A percentile compares a stretch with the other conserved stretches of the same genome.
phyloP scores from a whole-genome alignment of 352 stramenopile genomes.

The Halophytophthora batemanensis region DNA sequence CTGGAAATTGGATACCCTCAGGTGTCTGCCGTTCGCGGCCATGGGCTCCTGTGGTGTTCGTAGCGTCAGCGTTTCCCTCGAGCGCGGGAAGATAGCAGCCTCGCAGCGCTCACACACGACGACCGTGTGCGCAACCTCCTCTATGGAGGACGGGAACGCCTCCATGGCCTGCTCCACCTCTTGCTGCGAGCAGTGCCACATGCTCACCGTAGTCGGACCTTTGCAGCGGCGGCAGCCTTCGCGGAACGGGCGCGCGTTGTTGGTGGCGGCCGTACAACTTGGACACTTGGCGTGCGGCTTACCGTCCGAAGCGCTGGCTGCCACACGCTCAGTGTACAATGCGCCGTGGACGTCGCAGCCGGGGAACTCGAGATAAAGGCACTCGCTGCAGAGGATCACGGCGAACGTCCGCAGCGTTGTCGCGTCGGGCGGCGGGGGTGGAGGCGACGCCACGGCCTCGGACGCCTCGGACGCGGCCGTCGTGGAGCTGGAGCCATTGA shows the following conservation, averaged over 20 bases:
- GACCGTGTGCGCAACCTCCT: conserved; percentile 76
- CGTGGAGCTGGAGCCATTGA: background rate
- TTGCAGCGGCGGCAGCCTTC: conserved; percentile 85
- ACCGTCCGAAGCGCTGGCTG: conserved; percentile 9
- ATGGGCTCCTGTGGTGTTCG: conserved; percentile 52
- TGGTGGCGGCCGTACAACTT: conserved; percentile 73
- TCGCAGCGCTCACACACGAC: conserved; percentile 70
- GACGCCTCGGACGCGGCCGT: background rate
- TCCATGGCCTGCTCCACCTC: conserved; percentile 70
- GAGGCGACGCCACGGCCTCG: background rate
- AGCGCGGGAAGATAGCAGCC: conserved; percentile 74
- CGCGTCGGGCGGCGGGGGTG: background rate
- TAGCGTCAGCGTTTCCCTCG: conserved; percentile 61
- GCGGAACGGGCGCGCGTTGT: conserved; percentile 80
- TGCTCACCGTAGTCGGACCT: conserved; percentile 53
- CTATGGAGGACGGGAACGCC: conserved; percentile 50
- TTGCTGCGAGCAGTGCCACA: conserved; percentile 67
- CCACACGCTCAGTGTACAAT: conserved; percentile 72
- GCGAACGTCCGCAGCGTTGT: conserved; percentile 62
- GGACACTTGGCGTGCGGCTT: conserved; percentile 76
- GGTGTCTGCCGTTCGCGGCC: conserved; percentile 47
- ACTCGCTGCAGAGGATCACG: conserved; percentile 78
- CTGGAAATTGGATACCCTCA: conserved; percentile 85
- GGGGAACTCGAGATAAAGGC: conserved; percentile 86
- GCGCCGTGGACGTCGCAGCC: conserved; percentile 84